Evolutionary conservation across 192 early-diverging fungal species (phyloP).

Genomic region (Borealophlyctis nickersoniae): DNA sequence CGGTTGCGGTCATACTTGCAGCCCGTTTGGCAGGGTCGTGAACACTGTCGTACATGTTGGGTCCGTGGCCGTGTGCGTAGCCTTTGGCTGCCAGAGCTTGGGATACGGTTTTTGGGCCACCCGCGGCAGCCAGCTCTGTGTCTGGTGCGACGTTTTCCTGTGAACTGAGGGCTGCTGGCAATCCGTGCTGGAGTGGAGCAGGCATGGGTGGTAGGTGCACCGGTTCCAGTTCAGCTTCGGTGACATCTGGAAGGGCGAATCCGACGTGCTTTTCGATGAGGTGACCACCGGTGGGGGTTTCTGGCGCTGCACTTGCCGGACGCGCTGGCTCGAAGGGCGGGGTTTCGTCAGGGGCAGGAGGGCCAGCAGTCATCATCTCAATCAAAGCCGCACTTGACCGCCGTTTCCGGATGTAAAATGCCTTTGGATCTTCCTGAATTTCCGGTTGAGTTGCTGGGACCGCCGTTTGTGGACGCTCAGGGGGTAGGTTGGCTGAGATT

Average conservation of each 20-base stretch:
- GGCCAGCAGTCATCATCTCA: too few species aligned
- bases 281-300: too few species aligned
- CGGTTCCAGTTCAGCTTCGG: too few species aligned
- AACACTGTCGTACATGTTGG: slow-evolving; percentile 32
- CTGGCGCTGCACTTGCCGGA: neutral
- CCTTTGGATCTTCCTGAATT: slow-evolving; percentile 18
- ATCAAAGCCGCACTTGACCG: slow-evolving; percentile 1
- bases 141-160: slow-evolving; percentile 5
- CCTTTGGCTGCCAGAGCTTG: slow-evolving; percentile 10
- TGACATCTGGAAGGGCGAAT: neutral
- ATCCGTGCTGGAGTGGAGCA: too few species aligned
- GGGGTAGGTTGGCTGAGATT: too few species aligned
- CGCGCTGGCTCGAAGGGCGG: slow-evolving; percentile 1
- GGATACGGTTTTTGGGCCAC: neutral
- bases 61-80: slow-evolving; percentile 19
- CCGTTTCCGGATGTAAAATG: slow-evolving; percentile 28
- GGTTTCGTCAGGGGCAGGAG: too few species aligned
- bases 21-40: slow-evolving; percentile 30
- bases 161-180: too few species aligned
- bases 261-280: neutral
- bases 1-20: slow-evolving; percentile 27
- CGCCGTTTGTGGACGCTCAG: slow-evolving; percentile 1
- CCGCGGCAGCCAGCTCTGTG: slow-evolving; percentile 1
- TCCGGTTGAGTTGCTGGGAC: neutral
- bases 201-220: too few species aligned